phyloP scores from a whole-genome alignment of 2,329 filamentous ascomycete genomes.

The Pseudocercospora cruenta region DNA sequence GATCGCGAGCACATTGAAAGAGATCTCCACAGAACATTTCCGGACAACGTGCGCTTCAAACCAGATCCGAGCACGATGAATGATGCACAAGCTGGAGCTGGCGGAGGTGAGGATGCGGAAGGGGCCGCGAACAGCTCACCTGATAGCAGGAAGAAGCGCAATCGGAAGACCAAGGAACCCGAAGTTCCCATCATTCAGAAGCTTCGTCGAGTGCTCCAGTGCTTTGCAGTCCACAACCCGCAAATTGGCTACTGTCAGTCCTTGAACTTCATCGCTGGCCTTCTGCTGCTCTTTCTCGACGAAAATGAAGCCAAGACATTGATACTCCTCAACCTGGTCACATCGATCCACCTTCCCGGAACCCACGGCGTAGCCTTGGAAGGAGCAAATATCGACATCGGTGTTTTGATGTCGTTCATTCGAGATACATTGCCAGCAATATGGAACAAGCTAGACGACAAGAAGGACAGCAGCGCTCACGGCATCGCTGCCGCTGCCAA shows the following conservation, averaged over 20 bases:
- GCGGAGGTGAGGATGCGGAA: slow-evolving; percentile 30
- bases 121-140: slow-evolving; percentile 1
- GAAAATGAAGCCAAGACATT: slow-evolving; percentile 87
- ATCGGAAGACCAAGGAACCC: slow-evolving; percentile 45
- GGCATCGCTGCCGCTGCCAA: slow-evolving; percentile 45
- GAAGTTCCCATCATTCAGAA: slow-evolving; percentile 81
- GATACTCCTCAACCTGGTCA: slow-evolving; percentile 91
- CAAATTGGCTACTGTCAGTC: slow-evolving; percentile 94
- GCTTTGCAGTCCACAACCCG: slow-evolving; percentile 89
- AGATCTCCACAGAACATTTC: slow-evolving; percentile 90
- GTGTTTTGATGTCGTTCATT: slow-evolving; percentile 86
- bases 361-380: slow-evolving; percentile 90
- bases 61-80: slow-evolving; percentile 54
- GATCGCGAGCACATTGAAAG: slow-evolving; percentile 91
- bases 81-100: slow-evolving; percentile 36
- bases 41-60: slow-evolving; percentile 90
- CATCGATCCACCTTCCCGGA: slow-evolving; percentile 81
- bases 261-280: slow-evolving; percentile 89
- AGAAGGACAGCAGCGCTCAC: slow-evolving; percentile 53
- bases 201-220: slow-evolving; percentile 81
- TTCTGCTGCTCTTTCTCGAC: slow-evolving; percentile 79
- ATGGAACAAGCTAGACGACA: slow-evolving; percentile 86
- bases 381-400: slow-evolving; percentile 90
- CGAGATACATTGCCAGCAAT: slow-evolving; percentile 80
- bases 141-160: slow-evolving; percentile 20